Conservation (phyloP, 2,329 filamentous ascomycete species). For the Paraphaeosphaeria sporulosa region DNA sequence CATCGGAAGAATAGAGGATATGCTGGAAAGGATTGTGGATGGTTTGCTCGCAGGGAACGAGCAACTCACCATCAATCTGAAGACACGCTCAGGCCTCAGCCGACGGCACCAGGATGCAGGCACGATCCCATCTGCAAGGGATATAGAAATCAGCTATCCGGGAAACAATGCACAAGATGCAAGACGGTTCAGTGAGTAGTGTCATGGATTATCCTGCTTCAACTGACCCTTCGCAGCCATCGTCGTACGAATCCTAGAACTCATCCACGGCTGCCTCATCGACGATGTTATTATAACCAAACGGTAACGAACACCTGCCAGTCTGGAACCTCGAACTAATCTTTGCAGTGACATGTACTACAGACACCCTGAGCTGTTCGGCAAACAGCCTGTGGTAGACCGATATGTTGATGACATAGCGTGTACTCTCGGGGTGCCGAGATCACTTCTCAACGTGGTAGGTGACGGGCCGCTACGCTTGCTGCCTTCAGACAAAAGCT, state of each 20-base stretch:
- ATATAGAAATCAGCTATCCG: constrained; percentile 57
- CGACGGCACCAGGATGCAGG: constrained; percentile 24
- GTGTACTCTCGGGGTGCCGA: constrained; percentile 69
- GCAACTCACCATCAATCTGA: constrained; percentile 59
- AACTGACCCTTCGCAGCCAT: constrained; percentile 53
- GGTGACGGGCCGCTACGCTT: constrained; percentile 26
- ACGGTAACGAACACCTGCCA: constrained; percentile 50
- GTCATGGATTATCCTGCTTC: neutral
- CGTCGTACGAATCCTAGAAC: constrained; percentile 62
- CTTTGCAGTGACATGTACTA: constrained; percentile 77
- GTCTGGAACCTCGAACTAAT: constrained; percentile 17
- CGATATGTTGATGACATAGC: constrained; percentile 77
- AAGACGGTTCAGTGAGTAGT: constrained; percentile 62
- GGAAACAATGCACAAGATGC: constrained; percentile 63
- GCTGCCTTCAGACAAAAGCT: constrained; percentile 39
- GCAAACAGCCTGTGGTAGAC: constrained; percentile 73
- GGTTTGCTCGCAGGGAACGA: constrained; percentile 58
- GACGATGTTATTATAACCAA: constrained; percentile 62
- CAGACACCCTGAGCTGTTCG: constrained; percentile 75
- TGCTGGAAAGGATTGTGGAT: constrained; percentile 62
- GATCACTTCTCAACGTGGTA: constrained; percentile 75
- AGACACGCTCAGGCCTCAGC: constrained; percentile 40
- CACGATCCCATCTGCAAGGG: constrained; percentile 24
- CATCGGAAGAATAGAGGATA: constrained; percentile 63
- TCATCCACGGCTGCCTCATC: constrained; percentile 61